Conservation (phyloP, 345 rosid species). For the Turnera subulata region DNA sequence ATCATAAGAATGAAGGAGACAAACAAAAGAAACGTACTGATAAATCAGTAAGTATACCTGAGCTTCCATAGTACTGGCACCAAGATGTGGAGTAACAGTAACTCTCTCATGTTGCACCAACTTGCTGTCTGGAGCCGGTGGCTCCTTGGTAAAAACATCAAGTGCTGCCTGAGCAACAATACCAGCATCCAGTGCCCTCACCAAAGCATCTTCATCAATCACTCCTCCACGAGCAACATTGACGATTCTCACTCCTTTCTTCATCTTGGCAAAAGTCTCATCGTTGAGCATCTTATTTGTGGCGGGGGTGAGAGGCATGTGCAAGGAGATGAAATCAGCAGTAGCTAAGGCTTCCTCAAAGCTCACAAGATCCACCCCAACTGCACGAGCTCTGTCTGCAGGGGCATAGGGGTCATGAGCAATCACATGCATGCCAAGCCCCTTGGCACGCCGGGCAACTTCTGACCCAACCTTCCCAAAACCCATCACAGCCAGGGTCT, state of each 20-base stretch:
- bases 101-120: slow-evolving; percentile 27
- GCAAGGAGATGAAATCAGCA: slow-evolving; percentile 32
- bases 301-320: slow-evolving; percentile 31
- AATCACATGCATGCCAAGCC: slow-evolving; percentile 29
- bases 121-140: slow-evolving; percentile 22
- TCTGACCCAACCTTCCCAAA: slow-evolving; percentile 27
- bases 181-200: slow-evolving; percentile 27
- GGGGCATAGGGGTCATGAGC: slow-evolving; percentile 29
- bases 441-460: slow-evolving; percentile 26
- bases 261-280: slow-evolving; percentile 27
- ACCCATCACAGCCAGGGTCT: slow-evolving; percentile 26
- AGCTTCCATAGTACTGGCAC: slow-evolving; percentile 29
- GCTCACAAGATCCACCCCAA: slow-evolving; percentile 21
- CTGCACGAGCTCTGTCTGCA: slow-evolving; percentile 20
- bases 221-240: slow-evolving; percentile 34
- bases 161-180: slow-evolving; percentile 34
- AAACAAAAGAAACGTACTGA: background rate
- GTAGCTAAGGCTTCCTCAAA: slow-evolving; percentile 17
- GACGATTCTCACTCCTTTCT: slow-evolving; percentile 28
- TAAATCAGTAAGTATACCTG: slow-evolving; percentile 10
- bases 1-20: slow-evolving; percentile 1
- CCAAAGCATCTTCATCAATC: slow-evolving; percentile 27
- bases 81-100: slow-evolving; percentile 29
- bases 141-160: slow-evolving; percentile 28
- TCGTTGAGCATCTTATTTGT: slow-evolving; percentile 24